Evolutionary conservation across 2,329 filamentous ascomycete genomes (phyloP), one percentile per base, ranked within the genome.

Genomic region (Juglanconis sp.): DNA sequence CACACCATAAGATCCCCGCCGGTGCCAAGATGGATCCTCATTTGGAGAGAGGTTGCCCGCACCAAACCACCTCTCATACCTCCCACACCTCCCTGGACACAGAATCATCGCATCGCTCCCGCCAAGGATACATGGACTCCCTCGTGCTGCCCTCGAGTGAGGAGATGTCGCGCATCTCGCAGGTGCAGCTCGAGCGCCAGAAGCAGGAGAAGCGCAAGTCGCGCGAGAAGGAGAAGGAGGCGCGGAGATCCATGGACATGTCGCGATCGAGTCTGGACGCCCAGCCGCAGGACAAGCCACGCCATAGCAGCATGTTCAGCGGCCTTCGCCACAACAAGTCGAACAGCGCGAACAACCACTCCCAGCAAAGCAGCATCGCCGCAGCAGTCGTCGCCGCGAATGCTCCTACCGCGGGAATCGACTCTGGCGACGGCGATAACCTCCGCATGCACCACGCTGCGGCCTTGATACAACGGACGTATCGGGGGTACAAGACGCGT

Each of bases 401-500:
- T 7, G 52, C 52, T 34, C 52, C 48, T 4, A 60, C 50, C 30
- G 55, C 15, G 50, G 53, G 38, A 63, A 53, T 34, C 57, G 58
- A n/a, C 50, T 2, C 17, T 11, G 58, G 56, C 42, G 60, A 48
- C 53, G 50, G 60, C 46, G 68, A 72, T 5, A 66, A 68, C 4
- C 50, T 65, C 31, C 51, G 70, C 7, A 67, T 65, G 34, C 69
- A 73, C 32, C 74, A 77, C 53, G 85, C 85, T 2, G 85, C 84
- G 3, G 77, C 75, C 30, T 68, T 85, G 32, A 87, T 88, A 51
- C 85, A 91, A 77, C 85, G 87, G 65, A 89, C 87, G 32, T 96
- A 92, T 71, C 82, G 92, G 38, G 91, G 91, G 5, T 91, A 96
- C 72, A 82, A 89, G 57, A 81, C 85, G 53, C 82, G 91, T 48